Evolutionary conservation across 495 filamentous ascomycete species (phyloP).

Genomic region (Xylaria bambusicola): DNA sequence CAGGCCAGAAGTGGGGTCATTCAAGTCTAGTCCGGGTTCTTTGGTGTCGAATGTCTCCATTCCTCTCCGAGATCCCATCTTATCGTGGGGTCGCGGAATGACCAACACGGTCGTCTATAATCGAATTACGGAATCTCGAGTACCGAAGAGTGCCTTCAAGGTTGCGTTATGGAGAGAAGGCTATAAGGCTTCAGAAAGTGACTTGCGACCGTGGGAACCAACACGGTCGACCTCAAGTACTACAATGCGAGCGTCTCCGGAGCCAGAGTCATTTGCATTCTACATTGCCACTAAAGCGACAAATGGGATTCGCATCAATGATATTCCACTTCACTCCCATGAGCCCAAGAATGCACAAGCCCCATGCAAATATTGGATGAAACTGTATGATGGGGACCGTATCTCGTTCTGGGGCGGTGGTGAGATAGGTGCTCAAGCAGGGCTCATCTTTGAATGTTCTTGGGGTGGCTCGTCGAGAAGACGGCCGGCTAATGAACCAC

Average conservation of each 20-base stretch:
- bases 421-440: constrained; percentile 28
- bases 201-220: constrained; percentile 44
- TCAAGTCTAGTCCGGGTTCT: constrained; percentile 49
- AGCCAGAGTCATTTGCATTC: constrained; percentile 61
- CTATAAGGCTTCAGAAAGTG: constrained; percentile 50
- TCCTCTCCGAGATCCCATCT: constrained; percentile 61
- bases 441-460: constrained; percentile 45
- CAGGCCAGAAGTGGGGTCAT: constrained; percentile 29
- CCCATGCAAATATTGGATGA: constrained; percentile 61
- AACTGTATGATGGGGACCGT: constrained; percentile 70
- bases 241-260: constrained; percentile 32
- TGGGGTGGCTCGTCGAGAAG: constrained; percentile 47
- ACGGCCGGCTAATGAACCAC: constrained; percentile 26
- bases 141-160: constrained; percentile 81
- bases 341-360: constrained; percentile 44
- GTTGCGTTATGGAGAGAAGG: constrained; percentile 70
- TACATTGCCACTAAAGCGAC: constrained; percentile 74
- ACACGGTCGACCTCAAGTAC: constrained; percentile 27
- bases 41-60: constrained; percentile 56
- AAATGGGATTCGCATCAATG: constrained; percentile 73
- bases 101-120: constrained; percentile 64
- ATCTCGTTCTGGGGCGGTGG: constrained; percentile 60
- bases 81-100: constrained; percentile 72
- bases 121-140: constrained; percentile 59
- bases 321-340: constrained; percentile 53